Conservation (phyloP, 2,329 filamentous ascomycete species). For the Phyllosticta paracitricarpa region DNA sequence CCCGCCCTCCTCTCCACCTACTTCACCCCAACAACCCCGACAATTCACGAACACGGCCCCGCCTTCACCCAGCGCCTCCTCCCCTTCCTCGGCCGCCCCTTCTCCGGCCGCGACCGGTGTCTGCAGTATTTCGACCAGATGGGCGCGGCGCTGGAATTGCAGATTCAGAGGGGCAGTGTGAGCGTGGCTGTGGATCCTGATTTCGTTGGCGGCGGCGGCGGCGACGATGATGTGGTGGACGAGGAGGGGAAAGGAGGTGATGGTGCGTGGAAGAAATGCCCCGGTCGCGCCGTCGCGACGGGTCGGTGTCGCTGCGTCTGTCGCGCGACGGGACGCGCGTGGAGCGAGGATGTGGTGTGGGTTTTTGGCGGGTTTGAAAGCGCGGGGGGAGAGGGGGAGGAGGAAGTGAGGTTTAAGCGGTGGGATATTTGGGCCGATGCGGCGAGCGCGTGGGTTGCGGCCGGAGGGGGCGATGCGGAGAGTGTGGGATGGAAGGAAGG, state of each 20-base stretch:
- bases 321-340: neutral
- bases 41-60: conserved; percentile 5
- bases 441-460: conserved; percentile 8
- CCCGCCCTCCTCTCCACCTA: neutral
- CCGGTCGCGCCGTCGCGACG: neutral
- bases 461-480: neutral
- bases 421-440: conserved; percentile 10
- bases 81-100: neutral
- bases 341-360: conserved; percentile 6
- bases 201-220: neutral
- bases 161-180: neutral
- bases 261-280: neutral
- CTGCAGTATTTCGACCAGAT: neutral
- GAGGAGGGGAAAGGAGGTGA: neutral
- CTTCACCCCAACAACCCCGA: neutral
- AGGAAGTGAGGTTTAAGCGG: neutral
- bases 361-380: conserved; percentile 3
- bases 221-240: neutral
- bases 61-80: neutral
- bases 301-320: neutral
- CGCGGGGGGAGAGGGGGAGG: neutral
- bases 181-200: neutral
- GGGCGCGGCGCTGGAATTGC: neutral
- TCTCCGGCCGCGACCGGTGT: neutral
- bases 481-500: conserved; percentile 1